Evolutionary conservation across 352 stramenopile species (phyloP).

Genomic region (Phytophthora meadii): DNA sequence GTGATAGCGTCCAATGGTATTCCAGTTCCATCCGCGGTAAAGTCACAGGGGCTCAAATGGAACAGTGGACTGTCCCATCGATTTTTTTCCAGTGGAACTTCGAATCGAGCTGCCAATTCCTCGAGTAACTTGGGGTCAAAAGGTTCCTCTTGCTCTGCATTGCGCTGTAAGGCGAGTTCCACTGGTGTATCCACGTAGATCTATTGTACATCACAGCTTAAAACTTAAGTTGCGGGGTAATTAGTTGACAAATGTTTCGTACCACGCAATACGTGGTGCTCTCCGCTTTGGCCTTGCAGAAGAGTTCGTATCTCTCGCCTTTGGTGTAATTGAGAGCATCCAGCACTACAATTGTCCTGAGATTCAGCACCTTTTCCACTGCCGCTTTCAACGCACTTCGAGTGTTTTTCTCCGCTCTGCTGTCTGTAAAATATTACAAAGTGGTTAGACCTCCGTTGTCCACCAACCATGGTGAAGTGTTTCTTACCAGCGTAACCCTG

Average conservation of each 20-base stretch:
- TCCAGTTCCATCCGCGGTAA: conserved; percentile 41
- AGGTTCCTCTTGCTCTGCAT: conserved; percentile 39
- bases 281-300: conserved; percentile 93
- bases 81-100: conserved; percentile 93
- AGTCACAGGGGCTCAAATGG: conserved; percentile 58
- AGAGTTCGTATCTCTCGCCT: conserved; percentile 95
- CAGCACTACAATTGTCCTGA: conserved; percentile 88
- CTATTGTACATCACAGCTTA: conserved; percentile 12
- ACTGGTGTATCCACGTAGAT: conserved; percentile 80
- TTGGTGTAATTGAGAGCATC: conserved; percentile 97
- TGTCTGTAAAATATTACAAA: conserved; percentile 42
- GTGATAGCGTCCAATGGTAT: conserved; percentile 59
- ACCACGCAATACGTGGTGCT: conserved; percentile 92
- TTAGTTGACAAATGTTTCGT: neutral
- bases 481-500: conserved; percentile 65
- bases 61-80: conserved; percentile 94
- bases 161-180: conserved; percentile 64
- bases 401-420: conserved; percentile 70
- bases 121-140: conserved; percentile 76
- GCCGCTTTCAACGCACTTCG: conserved; percentile 70
- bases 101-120: conserved; percentile 88
- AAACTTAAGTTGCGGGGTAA: too few relatives aligned
- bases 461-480: conserved; percentile 10
- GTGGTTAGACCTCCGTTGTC: neutral
- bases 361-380: conserved; percentile 68